Percentiles rank a stretch among this genome's conserved stretches.
phyloP scores from a whole-genome alignment of 2,329 filamentous ascomycete genomes.

The Cercospora janseana region DNA sequence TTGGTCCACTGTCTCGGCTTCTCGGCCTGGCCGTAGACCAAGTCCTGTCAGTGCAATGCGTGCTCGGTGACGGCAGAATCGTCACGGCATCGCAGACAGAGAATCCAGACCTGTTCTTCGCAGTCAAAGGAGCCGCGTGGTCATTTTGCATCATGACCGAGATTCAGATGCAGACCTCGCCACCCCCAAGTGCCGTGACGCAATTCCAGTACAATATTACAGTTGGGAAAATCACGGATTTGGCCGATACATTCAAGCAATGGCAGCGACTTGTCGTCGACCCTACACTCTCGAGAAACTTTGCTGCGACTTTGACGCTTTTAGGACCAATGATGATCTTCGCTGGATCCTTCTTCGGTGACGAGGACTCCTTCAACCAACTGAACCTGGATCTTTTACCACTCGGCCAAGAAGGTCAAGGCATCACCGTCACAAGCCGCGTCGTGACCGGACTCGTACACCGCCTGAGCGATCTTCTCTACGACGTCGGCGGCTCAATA shows the following conservation, averaged over 20 bases:
- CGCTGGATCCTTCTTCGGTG: slow-evolving; percentile 23
- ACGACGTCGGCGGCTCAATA: slow-evolving; percentile 21
- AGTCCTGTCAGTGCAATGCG: slow-evolving; percentile 42
- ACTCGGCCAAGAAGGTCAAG: slow-evolving; percentile 7
- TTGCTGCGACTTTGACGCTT: slow-evolving; percentile 24
- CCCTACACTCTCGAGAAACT: slow-evolving; percentile 21
- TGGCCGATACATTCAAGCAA: slow-evolving; percentile 23
- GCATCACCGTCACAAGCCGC: slow-evolving; percentile 17
- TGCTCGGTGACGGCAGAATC: slow-evolving; percentile 42
- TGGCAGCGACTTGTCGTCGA: slow-evolving; percentile 25
- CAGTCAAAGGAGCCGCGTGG: slow-evolving; percentile 30
- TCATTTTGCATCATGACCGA: slow-evolving; percentile 34
- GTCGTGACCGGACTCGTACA: slow-evolving; percentile 18
- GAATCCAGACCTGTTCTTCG: slow-evolving; percentile 33
- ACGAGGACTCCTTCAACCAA: slow-evolving; percentile 21
- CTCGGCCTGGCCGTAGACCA: slow-evolving; percentile 56
- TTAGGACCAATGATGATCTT: slow-evolving; percentile 18
- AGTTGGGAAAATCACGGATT: slow-evolving; percentile 15
- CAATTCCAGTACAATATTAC: slow-evolving; percentile 27
- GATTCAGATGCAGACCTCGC: slow-evolving; percentile 31
- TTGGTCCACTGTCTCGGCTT: slow-evolving; percentile 50
- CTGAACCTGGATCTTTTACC: slow-evolving; percentile 19
- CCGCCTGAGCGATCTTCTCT: slow-evolving; percentile 12
- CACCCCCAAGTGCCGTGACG: slow-evolving; percentile 23
- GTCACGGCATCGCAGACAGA: slow-evolving; percentile 39